Evolutionary conservation across 257 asterid genomes (phyloP).

Genomic region (Cynanchum wilfordii): DNA sequence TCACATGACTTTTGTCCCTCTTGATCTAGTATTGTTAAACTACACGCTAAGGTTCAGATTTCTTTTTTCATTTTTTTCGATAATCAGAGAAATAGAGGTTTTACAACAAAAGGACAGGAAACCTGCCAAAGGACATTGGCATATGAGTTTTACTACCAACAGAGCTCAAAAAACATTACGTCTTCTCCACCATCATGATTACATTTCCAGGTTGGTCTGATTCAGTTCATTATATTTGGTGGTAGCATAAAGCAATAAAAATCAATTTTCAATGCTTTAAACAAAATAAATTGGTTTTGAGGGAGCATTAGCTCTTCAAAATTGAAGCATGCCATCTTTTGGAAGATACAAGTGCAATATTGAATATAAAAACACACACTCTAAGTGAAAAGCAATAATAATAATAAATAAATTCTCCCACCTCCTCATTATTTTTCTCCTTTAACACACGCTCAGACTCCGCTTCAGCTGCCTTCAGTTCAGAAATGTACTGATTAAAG

Average conservation of each 20-base stretch:
- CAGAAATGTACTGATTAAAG: slow-evolving; percentile 67
- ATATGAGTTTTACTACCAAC: neutral
- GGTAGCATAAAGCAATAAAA: neutral
- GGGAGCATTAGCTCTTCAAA: neutral
- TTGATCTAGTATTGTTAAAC: neutral
- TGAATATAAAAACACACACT: slow-evolving; percentile 12
- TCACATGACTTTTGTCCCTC: neutral
- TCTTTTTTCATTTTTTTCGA: no score
- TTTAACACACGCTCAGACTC: slow-evolving; percentile 47
- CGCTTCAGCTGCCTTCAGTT: slow-evolving; percentile 77
- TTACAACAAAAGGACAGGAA: neutral
- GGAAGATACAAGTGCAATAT: neutral
- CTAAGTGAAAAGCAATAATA: slow-evolving; percentile 1
- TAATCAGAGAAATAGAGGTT: neutral
- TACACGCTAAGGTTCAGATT: neutral
- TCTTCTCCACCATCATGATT: neutral
- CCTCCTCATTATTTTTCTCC: slow-evolving; percentile 75
- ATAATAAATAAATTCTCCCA: slow-evolving; percentile 25
- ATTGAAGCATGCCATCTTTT: neutral
- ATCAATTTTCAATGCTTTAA: neutral
- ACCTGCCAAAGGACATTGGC: neutral
- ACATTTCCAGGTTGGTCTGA: neutral
- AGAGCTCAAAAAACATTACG: neutral
- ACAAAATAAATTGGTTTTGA: neutral
- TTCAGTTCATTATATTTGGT: neutral